Base-by-base conservation (phyloP, 106 monocot genomes). In the Apostasia ramifera region DNA sequence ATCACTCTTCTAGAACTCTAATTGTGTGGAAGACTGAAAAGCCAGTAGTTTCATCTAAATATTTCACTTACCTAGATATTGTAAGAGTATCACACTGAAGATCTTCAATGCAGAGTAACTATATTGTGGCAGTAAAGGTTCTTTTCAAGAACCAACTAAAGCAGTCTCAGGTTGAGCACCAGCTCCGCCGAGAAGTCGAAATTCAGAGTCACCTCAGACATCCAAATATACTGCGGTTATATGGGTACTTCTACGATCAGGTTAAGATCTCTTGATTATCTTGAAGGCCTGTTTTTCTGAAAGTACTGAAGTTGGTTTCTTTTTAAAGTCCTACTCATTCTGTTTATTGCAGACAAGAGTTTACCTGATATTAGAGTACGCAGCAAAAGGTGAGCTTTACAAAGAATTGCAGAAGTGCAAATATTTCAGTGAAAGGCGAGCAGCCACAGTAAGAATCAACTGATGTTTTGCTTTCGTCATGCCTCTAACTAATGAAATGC, bases 211-310 rank as follows among this genome's bases (percentile, higher is more conserved):
- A 99, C 73, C 87, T 99, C 8, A 72, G 98, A 14, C 93, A 99
- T 54, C 77, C 90, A 7, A 99, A 99, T 67, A 99, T 99, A 60
- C 73, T 99, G 38, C 93, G 98, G 8, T 68, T 99, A 14, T 99
- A 99, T 80, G 98, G 98, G 0, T 99, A 99, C 68, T 99, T 99
- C 71, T 99, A 99, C 75, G 98, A 99, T 80, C 93, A 99, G 93
- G 98, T 99, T 59, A 8, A 42, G 26, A 45, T 26, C 42, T 72
- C n/a, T 3, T 47, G 1, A 12, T 44, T 9, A 37, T 47, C 43
- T 56, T 13, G 2, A 56, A 12, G 56, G 12, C 56, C 10, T 13
- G 14, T 12, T 8, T 15, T 3, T 48, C 48, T 47, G 47, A 48
- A 65, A 48, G 8, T 50, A 8, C 50, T 50, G 4, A 50, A 50